Evolutionary conservation across 2,329 filamentous ascomycete genomes (phyloP), one percentile per base, ranked within the genome.

Genomic region (Ilyonectria robusta): DNA sequence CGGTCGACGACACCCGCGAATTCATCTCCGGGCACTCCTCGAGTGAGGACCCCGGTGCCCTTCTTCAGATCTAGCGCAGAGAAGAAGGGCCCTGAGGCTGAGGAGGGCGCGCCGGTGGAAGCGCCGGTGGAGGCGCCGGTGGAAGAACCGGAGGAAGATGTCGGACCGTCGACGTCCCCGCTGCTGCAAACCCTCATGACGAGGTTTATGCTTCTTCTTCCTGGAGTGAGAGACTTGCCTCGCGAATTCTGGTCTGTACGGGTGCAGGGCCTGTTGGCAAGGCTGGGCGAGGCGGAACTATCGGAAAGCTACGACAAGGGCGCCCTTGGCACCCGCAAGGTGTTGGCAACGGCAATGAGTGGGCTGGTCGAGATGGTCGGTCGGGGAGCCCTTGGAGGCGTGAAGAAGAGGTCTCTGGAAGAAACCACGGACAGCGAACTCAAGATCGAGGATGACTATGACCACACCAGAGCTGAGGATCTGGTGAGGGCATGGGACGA

Each of bases 251-350:
- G 91, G 91, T 84, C 84, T 37, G 82, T 85, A n/a, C 85, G 88
- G 50, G 83, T 92, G 26, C 86, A 89, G 70, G 85, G 85, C 2
- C 78, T 94, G 17, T 82, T 93, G 72, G 81, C 83, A 72, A 85
- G 89, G 73, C 82, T 95, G 60, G 90, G 86, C 9, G 86, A 90
- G 35, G 92, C 89, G 2, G 89, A 93, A 57, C 82, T 95, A 35
- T 94, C 92, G 1, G 93, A 95, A 78, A 94, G 92, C 77, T 95
- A 94, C 75, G 93, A 95, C 78, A 94, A 94, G 79, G 93, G 92
- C 15, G 85, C 89, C 0, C 81, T 95, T 71, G 93, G 93, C 1
- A 90, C 91, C 66, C 85, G 93, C 58, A 94, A 94, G 81, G 93
- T 91, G 21, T 81, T 95, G 55, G 89, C 93, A 0, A 94, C 93